Conservation (phyloP, 768 basidiomycete species). For the Nevesoporus exiguus region DNA sequence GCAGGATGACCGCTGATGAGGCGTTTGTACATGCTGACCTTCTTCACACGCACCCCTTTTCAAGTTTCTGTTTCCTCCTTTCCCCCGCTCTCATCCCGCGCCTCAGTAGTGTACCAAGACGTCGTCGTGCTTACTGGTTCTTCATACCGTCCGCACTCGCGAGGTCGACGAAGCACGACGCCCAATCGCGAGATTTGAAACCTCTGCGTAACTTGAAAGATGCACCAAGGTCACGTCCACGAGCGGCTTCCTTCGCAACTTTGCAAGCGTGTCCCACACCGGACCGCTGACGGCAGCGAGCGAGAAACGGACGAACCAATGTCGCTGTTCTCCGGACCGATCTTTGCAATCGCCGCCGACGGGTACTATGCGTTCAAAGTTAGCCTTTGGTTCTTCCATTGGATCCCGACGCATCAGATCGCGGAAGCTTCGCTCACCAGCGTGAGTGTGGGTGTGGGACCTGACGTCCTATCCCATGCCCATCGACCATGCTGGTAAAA, state of each 20-base stretch:
- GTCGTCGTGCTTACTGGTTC: slow-evolving; percentile 70
- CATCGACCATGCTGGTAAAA: slow-evolving; percentile 84
- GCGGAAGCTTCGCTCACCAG: slow-evolving; percentile 53
- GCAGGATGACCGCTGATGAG: background rate
- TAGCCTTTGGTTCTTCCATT: background rate
- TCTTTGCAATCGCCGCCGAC: slow-evolving; percentile 41
- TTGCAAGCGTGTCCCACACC: slow-evolving; percentile 88
- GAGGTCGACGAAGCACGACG: background rate
- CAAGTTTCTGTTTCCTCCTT: slow-evolving; percentile 69
- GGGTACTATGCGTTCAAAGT: background rate
- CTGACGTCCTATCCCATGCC: slow-evolving; percentile 81
- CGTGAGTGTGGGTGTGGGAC: slow-evolving; percentile 86
- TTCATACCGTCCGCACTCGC: slow-evolving; percentile 42
- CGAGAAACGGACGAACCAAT: slow-evolving; percentile 82
- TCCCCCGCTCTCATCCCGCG: slow-evolving; percentile 75
- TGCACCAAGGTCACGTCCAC: slow-evolving; percentile 79
- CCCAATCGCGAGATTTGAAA: background rate
- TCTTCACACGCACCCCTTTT: slow-evolving; percentile 67
- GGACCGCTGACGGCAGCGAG: slow-evolving; percentile 87
- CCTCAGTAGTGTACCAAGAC: slow-evolving; percentile 91
- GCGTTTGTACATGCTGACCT: slow-evolving; percentile 44
- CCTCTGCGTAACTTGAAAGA: slow-evolving; percentile 12
- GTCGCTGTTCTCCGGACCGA: slow-evolving; percentile 84
- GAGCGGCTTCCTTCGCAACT: slow-evolving; percentile 73
- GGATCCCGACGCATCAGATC: background rate